These are phyloP conservation scores for Arbutus unedo DNA, from an alignment of 148 eudicot species.

Conservation along the genomic window DNA sequence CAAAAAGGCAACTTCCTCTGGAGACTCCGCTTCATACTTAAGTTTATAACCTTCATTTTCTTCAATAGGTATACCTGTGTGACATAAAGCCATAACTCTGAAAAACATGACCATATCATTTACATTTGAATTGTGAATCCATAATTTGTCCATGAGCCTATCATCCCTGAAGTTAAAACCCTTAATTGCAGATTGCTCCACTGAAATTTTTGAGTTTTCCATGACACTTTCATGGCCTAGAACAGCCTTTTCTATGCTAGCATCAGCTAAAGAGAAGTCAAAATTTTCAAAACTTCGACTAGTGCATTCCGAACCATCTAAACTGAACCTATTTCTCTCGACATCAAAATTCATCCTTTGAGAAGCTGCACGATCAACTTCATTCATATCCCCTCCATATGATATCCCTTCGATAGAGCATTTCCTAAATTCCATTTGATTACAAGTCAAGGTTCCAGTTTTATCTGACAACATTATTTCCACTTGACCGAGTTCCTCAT, in stretches of 20 bases:
- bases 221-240: conserved; percentile 11
- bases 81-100: conserved; percentile 47
- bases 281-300: conserved; percentile 32
- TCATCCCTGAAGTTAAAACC: conserved; percentile 40
- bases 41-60: conserved; percentile 19
- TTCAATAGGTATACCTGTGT: conserved; percentile 44
- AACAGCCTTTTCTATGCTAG: conserved; percentile 22
- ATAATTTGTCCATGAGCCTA: conserved; percentile 25
- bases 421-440: conserved; percentile 43
- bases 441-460: conserved; percentile 47
- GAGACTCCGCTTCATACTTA: conserved; percentile 43
- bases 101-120: conserved; percentile 40
- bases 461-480: conserved; percentile 43
- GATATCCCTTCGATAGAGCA: conserved; percentile 43
- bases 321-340: conserved; percentile 34
- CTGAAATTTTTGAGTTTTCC: conserved; percentile 11
- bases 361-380: conserved; percentile 43
- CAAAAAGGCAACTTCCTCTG: conserved; percentile 42
- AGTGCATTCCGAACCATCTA: conserved; percentile 37
- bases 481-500: conserved; percentile 49
- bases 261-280: conserved; percentile 25
- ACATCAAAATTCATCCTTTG: conserved; percentile 29
- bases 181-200: conserved; percentile 12
- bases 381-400: conserved; percentile 36
- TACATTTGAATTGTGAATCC: conserved; percentile 38